These are phyloP conservation scores for Sambucus nigra DNA, from an alignment of 129 eudicot genomes.

Conservation along the genomic window DNA sequence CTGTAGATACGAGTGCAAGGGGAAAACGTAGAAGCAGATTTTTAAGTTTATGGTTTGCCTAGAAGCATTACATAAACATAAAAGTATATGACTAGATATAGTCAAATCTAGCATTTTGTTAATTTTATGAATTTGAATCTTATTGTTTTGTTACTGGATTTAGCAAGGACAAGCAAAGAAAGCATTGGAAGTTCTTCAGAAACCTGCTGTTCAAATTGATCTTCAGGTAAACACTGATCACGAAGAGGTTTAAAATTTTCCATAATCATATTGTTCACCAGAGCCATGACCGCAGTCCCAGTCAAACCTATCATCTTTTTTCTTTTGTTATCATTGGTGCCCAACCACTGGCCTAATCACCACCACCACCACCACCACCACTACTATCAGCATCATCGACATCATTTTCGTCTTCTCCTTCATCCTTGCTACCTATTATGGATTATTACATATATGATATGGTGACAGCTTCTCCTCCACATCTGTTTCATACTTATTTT, in stretches of 20 bases:
- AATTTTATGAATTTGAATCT: not conserved
- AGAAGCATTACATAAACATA: too few species aligned
- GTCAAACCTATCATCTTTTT: not conserved
- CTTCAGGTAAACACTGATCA: slow-evolving; percentile 52
- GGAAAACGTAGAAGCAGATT: too few species aligned
- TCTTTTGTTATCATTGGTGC: not conserved
- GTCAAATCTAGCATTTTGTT: too few species aligned
- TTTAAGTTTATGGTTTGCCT: too few species aligned
- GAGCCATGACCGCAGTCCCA: not conserved
- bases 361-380: not conserved
- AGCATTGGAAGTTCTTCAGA: slow-evolving; percentile 88
- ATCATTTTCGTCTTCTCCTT: slow-evolving; percentile 9
- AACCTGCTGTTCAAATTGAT: slow-evolving; percentile 73
- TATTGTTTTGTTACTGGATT: slow-evolving; percentile 10
- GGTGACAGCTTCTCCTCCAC: not conserved
- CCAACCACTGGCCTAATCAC: too few species aligned
- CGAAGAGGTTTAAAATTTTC: not conserved
- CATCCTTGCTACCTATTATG: not conserved
- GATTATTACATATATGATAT: slow-evolving; percentile 1
- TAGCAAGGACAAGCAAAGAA: slow-evolving; percentile 97
- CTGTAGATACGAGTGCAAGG: too few species aligned
- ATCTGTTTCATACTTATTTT: not conserved
- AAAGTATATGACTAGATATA: too few species aligned
- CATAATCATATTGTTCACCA: not conserved
- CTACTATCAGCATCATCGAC: not conserved